phyloP scores from a whole-genome alignment of 805 yeast genomes.

The Kluyveromyces starmeri region DNA sequence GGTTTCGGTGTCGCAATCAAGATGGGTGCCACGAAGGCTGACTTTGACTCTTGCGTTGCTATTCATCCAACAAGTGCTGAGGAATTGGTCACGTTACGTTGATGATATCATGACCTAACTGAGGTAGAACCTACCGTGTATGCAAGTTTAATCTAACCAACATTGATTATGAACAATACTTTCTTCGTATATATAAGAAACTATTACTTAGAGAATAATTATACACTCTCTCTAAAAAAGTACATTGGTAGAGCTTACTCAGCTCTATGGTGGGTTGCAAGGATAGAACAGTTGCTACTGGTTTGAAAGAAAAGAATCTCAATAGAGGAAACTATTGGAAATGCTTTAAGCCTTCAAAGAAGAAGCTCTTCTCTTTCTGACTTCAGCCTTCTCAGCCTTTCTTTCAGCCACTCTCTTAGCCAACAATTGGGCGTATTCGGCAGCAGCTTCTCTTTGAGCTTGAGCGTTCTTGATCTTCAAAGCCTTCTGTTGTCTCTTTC shows the following conservation, averaged over 20 bases:
- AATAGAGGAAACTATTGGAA: background rate
- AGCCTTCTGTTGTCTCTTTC: constrained; percentile 95
- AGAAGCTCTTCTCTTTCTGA: constrained; percentile 99
- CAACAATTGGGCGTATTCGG: constrained; percentile 97
- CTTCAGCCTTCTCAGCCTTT: constrained; percentile 97
- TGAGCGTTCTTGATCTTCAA: constrained; percentile 94
- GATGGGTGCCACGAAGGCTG: constrained; percentile 98
- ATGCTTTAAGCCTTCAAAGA: constrained; percentile 76
- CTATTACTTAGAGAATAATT: constrained; percentile 8
- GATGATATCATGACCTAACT: too few relatives aligned
- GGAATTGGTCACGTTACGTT: constrained; percentile 82
- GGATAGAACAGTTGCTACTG: too few relatives aligned
- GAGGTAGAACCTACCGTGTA: too few relatives aligned
- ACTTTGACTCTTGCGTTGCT: constrained; percentile 93
- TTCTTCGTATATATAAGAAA: constrained; percentile 10
- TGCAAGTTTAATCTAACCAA: background rate
- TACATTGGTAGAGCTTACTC: constrained; percentile 6
- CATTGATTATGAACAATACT: constrained; percentile 9
- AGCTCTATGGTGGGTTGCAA: constrained; percentile 4
- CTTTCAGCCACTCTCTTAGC: constrained; percentile 98
- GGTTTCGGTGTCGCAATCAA: constrained; percentile 97
- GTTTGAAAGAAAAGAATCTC: too few relatives aligned
- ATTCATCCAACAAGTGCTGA: constrained; percentile 99
- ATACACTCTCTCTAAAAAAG: constrained; percentile 12
- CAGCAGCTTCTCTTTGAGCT: constrained; percentile 99